Evolutionary conservation across 2,329 filamentous ascomycete species (phyloP).

Genomic region (Aspergillus quadricinctus): DNA sequence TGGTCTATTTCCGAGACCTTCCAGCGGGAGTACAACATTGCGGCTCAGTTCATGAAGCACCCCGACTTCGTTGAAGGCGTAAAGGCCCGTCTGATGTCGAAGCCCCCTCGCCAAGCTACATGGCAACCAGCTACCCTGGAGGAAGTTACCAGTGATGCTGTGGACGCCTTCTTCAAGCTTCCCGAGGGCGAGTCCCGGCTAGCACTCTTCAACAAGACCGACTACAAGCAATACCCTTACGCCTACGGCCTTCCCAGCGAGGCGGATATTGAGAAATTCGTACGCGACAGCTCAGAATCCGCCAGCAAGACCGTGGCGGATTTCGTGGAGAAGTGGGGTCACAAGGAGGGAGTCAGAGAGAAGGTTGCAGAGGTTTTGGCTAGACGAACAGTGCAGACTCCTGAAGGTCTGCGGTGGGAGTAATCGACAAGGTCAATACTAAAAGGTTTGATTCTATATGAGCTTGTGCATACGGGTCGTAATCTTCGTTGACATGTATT

Average conservation of each 20-base stretch:
- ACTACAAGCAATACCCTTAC: constrained; percentile 73
- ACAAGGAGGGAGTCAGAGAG: constrained; percentile 65
- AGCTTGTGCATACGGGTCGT: not conserved
- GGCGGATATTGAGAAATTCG: constrained; percentile 44
- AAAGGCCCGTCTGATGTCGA: constrained; percentile 70
- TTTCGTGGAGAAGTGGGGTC: constrained; percentile 56
- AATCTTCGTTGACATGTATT: not conserved
- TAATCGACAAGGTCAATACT: constrained; percentile 2
- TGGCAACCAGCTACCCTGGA: constrained; percentile 74
- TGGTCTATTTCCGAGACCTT: constrained; percentile 88
- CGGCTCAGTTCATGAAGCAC: constrained; percentile 81
- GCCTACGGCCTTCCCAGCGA: constrained; percentile 71
- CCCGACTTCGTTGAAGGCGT: constrained; percentile 92
- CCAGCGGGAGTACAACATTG: constrained; percentile 78
- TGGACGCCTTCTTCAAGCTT: constrained; percentile 67
- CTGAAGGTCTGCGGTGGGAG: constrained; percentile 36
- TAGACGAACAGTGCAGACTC: constrained; percentile 55
- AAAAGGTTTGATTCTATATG: constrained; percentile 2
- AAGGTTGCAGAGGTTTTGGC: constrained; percentile 65
- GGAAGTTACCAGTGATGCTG: constrained; percentile 56
- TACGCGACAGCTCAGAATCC: constrained; percentile 42
- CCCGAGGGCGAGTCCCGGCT: constrained; percentile 47
- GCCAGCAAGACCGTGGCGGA: constrained; percentile 58
- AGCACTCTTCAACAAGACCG: constrained; percentile 54
- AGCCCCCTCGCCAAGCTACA: constrained; percentile 59